These are phyloP conservation scores for Cicer chorassanicum DNA, from an alignment of 306 rosid species.

Conservation along the genomic window DNA sequence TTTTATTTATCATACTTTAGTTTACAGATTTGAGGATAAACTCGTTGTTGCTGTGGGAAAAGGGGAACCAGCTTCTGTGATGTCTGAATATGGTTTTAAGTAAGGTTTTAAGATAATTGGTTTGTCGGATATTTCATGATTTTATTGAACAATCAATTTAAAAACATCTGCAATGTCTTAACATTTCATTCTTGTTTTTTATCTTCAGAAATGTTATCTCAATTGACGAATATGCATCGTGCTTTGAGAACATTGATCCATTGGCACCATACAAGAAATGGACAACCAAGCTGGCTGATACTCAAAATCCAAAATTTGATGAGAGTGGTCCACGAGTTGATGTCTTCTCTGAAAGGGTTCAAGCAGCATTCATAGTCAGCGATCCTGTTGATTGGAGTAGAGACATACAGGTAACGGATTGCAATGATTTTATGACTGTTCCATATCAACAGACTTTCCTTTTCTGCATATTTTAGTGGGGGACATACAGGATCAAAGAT, in stretches of 20 bases:
- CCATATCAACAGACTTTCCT: slow-evolving; percentile 6
- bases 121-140: slow-evolving; percentile 6
- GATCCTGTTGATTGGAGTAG: slow-evolving; percentile 98
- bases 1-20: slow-evolving; percentile 31
- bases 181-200: slow-evolving; percentile 25
- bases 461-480: slow-evolving; percentile 29
- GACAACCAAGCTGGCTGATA: slow-evolving; percentile 51
- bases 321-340: slow-evolving; percentile 43
- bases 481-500: slow-evolving; percentile 51
- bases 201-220: slow-evolving; percentile 77
- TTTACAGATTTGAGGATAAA: slow-evolving; percentile 72
- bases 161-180: slow-evolving; percentile 7
- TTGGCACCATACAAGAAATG: slow-evolving; percentile 81
- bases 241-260: slow-evolving; percentile 88
- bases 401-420: slow-evolving; percentile 73
- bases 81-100: slow-evolving; percentile 91
- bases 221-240: slow-evolving; percentile 78
- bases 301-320: slow-evolving; percentile 48
- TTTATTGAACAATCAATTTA: slow-evolving; percentile 32
- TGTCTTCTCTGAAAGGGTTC: slow-evolving; percentile 71
- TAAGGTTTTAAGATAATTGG: slow-evolving; percentile 49
- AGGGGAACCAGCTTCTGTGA: slow-evolving; percentile 91
- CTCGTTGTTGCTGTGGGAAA: slow-evolving; percentile 87
- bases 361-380: slow-evolving; percentile 80
- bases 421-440: slow-evolving; percentile 29